phyloP scores from a whole-genome alignment of 2,329 filamentous ascomycete genomes.

The Apiospora marii region DNA sequence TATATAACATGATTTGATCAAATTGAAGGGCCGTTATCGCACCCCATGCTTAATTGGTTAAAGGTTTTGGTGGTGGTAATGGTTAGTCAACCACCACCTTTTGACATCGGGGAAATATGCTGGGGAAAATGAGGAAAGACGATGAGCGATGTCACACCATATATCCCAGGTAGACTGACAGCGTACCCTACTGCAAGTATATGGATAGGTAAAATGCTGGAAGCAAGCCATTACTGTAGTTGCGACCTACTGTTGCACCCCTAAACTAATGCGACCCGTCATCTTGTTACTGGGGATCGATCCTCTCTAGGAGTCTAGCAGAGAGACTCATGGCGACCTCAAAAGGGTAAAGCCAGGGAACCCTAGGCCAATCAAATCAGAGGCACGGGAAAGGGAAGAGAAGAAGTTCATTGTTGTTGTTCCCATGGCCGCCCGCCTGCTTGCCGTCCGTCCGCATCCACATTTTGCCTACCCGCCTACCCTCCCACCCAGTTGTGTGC shows the following conservation, averaged over 20 bases:
- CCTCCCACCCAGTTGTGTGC: background rate
- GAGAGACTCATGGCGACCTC: background rate
- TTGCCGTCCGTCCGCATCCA: slow-evolving; percentile 14
- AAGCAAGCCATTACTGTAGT: background rate
- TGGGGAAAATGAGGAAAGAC: background rate
- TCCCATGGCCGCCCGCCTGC: slow-evolving; percentile 11
- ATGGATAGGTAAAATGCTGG: background rate
- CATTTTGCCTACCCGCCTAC: background rate
- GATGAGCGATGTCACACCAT: slow-evolving; percentile 12
- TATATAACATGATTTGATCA: too few relatives aligned
- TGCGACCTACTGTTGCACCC: slow-evolving; percentile 1
- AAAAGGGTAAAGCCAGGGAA: slow-evolving; percentile 1
- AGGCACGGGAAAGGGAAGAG: background rate
- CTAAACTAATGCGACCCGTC: background rate
- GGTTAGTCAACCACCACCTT: background rate
- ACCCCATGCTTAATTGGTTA: too few relatives aligned
- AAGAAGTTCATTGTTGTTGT: slow-evolving; percentile 12
- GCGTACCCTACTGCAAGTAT: background rate
- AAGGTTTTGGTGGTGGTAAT: too few relatives aligned
- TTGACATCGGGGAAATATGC: background rate
- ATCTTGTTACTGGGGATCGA: background rate
- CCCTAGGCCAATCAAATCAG: slow-evolving; percentile 1
- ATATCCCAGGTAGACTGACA: background rate
- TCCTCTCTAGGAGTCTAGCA: background rate
- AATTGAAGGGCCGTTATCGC: too few relatives aligned